A percentile compares a stretch with the other conserved stretches of the same genome.
Conservation (phyloP, 2,329 filamentous ascomycete species). For the Clathrospora elynae region DNA sequence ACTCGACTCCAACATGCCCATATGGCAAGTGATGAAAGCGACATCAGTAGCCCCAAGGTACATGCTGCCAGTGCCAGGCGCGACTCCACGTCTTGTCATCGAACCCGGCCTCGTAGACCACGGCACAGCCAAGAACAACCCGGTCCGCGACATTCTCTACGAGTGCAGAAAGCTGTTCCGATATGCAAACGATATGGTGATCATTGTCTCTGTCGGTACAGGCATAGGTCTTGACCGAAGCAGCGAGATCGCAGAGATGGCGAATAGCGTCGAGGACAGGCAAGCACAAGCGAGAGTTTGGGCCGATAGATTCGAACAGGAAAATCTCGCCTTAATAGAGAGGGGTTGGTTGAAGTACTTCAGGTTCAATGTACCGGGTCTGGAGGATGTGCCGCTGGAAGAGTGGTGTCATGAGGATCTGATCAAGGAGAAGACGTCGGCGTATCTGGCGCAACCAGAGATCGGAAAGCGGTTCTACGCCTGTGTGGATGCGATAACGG, state of each 20-base stretch:
- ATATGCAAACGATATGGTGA: conserved; percentile 40
- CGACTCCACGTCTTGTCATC: conserved; percentile 29
- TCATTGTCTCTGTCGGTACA: conserved; percentile 39
- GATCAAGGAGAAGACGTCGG: conserved; percentile 36
- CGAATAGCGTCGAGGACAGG: conserved; percentile 31
- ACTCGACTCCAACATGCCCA: conserved; percentile 31
- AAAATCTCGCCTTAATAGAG: conserved; percentile 33
- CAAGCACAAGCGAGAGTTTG: conserved; percentile 22
- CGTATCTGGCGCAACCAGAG: conserved; percentile 33
- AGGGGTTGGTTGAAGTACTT: conserved; percentile 43
- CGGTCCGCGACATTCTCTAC: conserved; percentile 38
- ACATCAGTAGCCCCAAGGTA: conserved; percentile 35
- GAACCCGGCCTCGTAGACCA: conserved; percentile 40
- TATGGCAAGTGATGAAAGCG: conserved; percentile 35
- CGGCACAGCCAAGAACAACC: conserved; percentile 42
- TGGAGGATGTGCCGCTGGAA: conserved; percentile 36
- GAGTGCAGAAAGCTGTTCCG: conserved; percentile 40
- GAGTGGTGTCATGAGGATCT: conserved; percentile 37
- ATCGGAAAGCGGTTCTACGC: conserved; percentile 34
- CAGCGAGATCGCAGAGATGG: conserved; percentile 34
- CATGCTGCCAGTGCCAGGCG: conserved; percentile 17
- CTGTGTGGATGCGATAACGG: conserved; percentile 38
- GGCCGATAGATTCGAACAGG: conserved; percentile 33
- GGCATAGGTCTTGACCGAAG: conserved; percentile 28
- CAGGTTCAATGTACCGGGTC: conserved; percentile 36